Evolutionary conservation across 2,329 filamentous ascomycete species (phyloP).

Genomic region (Capronia americana): DNA sequence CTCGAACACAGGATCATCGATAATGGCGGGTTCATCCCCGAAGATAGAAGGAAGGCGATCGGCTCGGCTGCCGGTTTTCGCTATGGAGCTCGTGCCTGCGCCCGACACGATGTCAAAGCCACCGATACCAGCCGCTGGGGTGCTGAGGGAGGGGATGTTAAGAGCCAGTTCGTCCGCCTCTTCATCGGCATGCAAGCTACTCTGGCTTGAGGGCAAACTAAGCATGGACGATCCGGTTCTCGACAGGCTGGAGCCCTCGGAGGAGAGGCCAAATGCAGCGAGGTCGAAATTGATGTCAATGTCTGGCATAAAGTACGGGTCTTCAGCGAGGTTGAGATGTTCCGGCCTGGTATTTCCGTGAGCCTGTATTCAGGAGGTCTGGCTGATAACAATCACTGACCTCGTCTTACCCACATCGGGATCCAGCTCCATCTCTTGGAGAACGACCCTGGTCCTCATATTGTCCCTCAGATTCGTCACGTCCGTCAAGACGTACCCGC

Average conservation of each 20-base stretch:
- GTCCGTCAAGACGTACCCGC: slow-evolving; percentile 81
- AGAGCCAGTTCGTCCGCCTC: slow-evolving; percentile 46
- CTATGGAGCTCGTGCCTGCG: slow-evolving; percentile 51
- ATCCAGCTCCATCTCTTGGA: slow-evolving; percentile 69
- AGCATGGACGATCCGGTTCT: slow-evolving; percentile 32
- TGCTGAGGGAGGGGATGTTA: slow-evolving; percentile 58
- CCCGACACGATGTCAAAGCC: slow-evolving; percentile 47
- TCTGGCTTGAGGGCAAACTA: slow-evolving; percentile 41
- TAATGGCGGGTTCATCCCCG: slow-evolving; percentile 53
- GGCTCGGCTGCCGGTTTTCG: slow-evolving; percentile 44
- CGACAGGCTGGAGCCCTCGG: slow-evolving; percentile 46
- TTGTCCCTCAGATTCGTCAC: slow-evolving; percentile 75
- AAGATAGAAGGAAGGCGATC: slow-evolving; percentile 40
- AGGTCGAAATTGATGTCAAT: slow-evolving; percentile 64
- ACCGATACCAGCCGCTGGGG: slow-evolving; percentile 45
- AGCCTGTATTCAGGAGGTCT: background rate
- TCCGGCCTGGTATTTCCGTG: slow-evolving; percentile 62
- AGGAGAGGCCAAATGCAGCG: slow-evolving; percentile 49
- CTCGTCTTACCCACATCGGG: slow-evolving; percentile 72
- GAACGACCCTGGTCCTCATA: slow-evolving; percentile 70
- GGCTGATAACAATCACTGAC: slow-evolving; percentile 56
- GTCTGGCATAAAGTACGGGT: slow-evolving; percentile 78
- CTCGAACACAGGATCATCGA: slow-evolving; percentile 63
- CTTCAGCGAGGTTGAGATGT: slow-evolving; percentile 78
- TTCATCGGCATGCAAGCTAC: slow-evolving; percentile 42